Conservation (phyloP, 1,284 basidiomycete species). For the Neotropicomus parvogracilis region DNA sequence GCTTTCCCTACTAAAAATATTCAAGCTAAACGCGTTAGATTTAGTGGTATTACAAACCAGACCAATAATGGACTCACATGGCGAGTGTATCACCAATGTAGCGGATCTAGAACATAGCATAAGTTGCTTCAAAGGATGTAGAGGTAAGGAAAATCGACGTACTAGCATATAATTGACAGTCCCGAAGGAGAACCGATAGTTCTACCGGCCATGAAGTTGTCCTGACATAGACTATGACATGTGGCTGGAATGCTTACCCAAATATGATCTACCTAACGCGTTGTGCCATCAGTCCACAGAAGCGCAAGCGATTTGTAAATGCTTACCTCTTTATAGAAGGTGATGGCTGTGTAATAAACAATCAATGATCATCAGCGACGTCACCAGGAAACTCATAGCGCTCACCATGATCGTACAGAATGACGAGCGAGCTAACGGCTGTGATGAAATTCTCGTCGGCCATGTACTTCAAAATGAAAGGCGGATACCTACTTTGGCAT, state of each 20-base stretch:
- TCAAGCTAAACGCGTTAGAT: slow-evolving; percentile 10
- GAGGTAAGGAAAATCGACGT: neutral
- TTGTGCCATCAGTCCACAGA: neutral
- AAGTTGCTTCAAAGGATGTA: neutral
- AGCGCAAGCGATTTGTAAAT: neutral
- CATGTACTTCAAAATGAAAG: neutral
- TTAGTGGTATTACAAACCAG: neutral
- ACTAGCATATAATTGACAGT: slow-evolving; percentile 19
- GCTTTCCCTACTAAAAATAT: slow-evolving; percentile 10
- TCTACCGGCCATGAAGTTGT: neutral
- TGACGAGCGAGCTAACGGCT: slow-evolving; percentile 1
- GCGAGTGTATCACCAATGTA: slow-evolving; percentile 21
- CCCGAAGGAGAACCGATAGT: neutral
- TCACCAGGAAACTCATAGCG: too few species aligned
- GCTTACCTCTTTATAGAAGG: slow-evolving; percentile 13
- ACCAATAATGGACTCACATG: slow-evolving; percentile 13
- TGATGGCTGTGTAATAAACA: slow-evolving; percentile 3
- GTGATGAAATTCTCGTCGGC: neutral
- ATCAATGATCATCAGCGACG: neutral
- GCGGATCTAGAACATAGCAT: slow-evolving; percentile 16
- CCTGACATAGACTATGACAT: neutral
- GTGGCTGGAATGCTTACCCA: slow-evolving; percentile 14
- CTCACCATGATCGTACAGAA: slow-evolving; percentile 8
- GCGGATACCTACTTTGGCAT: slow-evolving; percentile 3
- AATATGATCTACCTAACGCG: slow-evolving; percentile 14